These are phyloP conservation scores for Hypoxylon crocopeplum DNA, from an alignment of 495 filamentous ascomycete genomes.

Conservation along the genomic window DNA sequence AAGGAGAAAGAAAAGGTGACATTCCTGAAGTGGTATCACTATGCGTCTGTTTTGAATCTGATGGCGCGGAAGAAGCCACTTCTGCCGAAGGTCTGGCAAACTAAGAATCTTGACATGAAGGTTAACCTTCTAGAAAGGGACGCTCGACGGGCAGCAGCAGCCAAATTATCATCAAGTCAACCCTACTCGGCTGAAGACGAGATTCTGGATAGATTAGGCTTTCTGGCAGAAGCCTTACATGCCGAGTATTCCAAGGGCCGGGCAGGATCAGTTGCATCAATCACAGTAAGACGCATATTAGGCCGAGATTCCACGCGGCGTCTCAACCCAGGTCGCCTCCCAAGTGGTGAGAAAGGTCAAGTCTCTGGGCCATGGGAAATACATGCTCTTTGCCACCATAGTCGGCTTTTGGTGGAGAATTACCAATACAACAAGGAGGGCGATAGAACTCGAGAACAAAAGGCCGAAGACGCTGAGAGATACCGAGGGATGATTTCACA, in stretches of 20 bases:
- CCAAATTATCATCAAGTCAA: slow-evolving; percentile 14
- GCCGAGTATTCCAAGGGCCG: slow-evolving; percentile 5
- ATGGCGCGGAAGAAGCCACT: background rate
- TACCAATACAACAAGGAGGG: slow-evolving; percentile 5
- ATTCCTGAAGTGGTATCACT: slow-evolving; percentile 26
- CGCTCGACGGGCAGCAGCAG: slow-evolving; percentile 2
- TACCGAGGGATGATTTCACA: slow-evolving; percentile 4
- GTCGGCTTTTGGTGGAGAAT: slow-evolving; percentile 23
- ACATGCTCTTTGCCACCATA: slow-evolving; percentile 30
- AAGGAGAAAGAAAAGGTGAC: slow-evolving; percentile 11
- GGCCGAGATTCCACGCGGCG: slow-evolving; percentile 5
- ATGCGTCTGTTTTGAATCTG: slow-evolving; percentile 13
- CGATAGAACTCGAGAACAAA: background rate
- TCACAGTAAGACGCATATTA: slow-evolving; percentile 14
- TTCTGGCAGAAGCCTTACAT: slow-evolving; percentile 12
- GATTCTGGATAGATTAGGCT: slow-evolving; percentile 26
- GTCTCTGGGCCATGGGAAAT: slow-evolving; percentile 29
- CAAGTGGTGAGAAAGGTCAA: background rate
- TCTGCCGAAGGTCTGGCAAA: background rate
- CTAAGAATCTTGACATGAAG: background rate
- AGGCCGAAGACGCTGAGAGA: slow-evolving; percentile 1
- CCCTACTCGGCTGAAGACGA: slow-evolving; percentile 27
- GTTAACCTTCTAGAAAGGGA: slow-evolving; percentile 8
- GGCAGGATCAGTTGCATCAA: slow-evolving; percentile 3
- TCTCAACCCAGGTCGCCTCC: slow-evolving; percentile 6